Evolutionary conservation across 2,329 filamentous ascomycete genomes (phyloP).

Genomic region (Tolypocladium endophyticum): DNA sequence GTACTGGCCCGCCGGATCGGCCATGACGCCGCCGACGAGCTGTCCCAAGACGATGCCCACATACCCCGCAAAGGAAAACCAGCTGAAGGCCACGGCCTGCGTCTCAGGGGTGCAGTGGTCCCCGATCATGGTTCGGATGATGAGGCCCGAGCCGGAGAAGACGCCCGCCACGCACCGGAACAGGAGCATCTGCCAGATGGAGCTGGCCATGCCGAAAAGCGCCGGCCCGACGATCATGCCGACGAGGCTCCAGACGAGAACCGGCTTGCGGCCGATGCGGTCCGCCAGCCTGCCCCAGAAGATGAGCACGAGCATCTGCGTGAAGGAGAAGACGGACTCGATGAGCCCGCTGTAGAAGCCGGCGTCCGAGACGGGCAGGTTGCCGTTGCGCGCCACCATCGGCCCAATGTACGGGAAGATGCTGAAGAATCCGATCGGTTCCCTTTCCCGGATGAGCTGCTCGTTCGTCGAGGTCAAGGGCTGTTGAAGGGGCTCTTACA

Average conservation of each 20-base stretch:
- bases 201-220: constrained; percentile 57
- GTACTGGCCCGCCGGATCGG: constrained; percentile 56
- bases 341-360: constrained; percentile 75
- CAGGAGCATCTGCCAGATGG: constrained; percentile 64
- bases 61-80: constrained; percentile 67
- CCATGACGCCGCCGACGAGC: constrained; percentile 56
- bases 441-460: constrained; percentile 16
- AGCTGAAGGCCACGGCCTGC: constrained; percentile 64
- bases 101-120: constrained; percentile 61
- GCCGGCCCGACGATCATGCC: constrained; percentile 52
- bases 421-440: constrained; percentile 73
- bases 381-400: constrained; percentile 61
- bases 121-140: constrained; percentile 66
- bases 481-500: constrained; percentile 17
- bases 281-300: constrained; percentile 57
- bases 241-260: constrained; percentile 55
- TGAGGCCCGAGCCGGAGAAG: constrained; percentile 64
- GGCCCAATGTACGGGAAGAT: constrained; percentile 74
- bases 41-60: constrained; percentile 65
- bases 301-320: constrained; percentile 70
- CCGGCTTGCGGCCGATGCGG: constrained; percentile 59
- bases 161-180: constrained; percentile 62
- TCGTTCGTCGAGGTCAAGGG: background rate
- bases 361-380: constrained; percentile 52
- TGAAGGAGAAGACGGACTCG: constrained; percentile 61